Base-by-base conservation (phyloP, 2,329 filamentous ascomycete genomes). In the Emergomyces pasteurianus region DNA sequence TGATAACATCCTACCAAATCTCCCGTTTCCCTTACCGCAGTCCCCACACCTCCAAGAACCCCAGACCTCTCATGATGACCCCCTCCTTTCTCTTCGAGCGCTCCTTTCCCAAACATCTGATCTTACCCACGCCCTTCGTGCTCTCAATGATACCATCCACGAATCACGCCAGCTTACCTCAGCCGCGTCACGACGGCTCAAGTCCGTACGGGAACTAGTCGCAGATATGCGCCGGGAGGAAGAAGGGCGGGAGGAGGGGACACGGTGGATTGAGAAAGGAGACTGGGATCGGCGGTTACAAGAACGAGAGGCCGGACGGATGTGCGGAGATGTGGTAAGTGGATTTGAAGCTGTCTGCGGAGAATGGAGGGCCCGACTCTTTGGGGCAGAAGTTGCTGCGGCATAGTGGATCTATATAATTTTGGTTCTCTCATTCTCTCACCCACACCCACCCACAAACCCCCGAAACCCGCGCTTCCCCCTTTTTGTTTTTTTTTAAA, bases 311-410 rank as follows among this genome's bases (percentile, higher is more conserved):
- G 95, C 91, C 64, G 90, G 89, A 8, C 81, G 81, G 26, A 88
- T 92, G 16, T 97, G 94, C 73, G 82, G 86, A 4, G 90, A 95
- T 63, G 92, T 99, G 0, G 86, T 96, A 40, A 87, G 87, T 53
- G 94, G 94, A 0, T 97, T 99, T 69, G 92, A 96, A 73, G 87
- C 91, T 70, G 86, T 92, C 0, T 96, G 91, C 75, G 87, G 92
- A 61, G 83, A 84, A 61, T 94, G 92, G 88, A 84, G 92, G 70
- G 85, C 86, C 69, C 83, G 88, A 66, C 76, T 95, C 55, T 81
- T 91, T 63, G 85, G 74, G n/a, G 63, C 68, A 10, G 70, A 67
- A 26, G 67, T 67, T 50, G 66, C 67, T 60, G 67, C 67, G 54
- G 65, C 72, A 26, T 65, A 49, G 64, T 57, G 40, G 34, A 55